Conservation (phyloP, 768 basidiomycete species). For the Lentinus brumalis region DNA sequence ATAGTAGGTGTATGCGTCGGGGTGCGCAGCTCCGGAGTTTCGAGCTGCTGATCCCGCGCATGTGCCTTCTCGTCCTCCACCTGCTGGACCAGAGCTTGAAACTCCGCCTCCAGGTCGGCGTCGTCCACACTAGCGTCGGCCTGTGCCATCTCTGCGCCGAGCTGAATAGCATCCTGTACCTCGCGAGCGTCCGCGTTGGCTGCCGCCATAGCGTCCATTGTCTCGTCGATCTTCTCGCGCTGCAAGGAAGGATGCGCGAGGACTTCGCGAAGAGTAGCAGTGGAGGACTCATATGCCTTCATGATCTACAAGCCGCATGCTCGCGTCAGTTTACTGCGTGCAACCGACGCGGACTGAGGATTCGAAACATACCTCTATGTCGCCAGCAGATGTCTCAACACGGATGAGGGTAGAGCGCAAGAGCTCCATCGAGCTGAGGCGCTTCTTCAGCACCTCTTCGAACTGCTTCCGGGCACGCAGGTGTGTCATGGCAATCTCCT, state of each 20-base stretch:
- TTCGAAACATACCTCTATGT: slow-evolving; percentile 67
- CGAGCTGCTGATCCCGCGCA: slow-evolving; percentile 13
- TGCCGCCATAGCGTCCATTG: slow-evolving; percentile 85
- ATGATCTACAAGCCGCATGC: slow-evolving; percentile 65
- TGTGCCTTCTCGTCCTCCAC: slow-evolving; percentile 36
- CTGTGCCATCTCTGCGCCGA: slow-evolving; percentile 65
- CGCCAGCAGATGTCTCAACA: slow-evolving; percentile 88
- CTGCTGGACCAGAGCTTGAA: slow-evolving; percentile 55
- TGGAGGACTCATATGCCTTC: slow-evolving; percentile 82
- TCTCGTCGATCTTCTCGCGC: slow-evolving; percentile 77
- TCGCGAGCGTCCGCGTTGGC: slow-evolving; percentile 83
- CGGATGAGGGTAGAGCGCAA: slow-evolving; percentile 75
- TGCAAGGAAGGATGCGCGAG: slow-evolving; percentile 81
- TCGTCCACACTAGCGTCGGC: slow-evolving; percentile 49
- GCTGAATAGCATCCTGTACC: slow-evolving; percentile 73
- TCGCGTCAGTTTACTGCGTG: not conserved
- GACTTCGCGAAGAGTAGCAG: slow-evolving; percentile 72
- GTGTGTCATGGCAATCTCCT: slow-evolving; percentile 71
- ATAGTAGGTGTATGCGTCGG: slow-evolving; percentile 8
- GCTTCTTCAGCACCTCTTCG: slow-evolving; percentile 75
- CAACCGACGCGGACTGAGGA: not conserved
- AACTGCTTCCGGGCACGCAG: slow-evolving; percentile 82
- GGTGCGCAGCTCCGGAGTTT: slow-evolving; percentile 2
- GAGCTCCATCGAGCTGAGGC: slow-evolving; percentile 71
- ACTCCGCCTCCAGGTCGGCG: slow-evolving; percentile 64